Evolutionary conservation across 192 early-diverging fungal genomes (phyloP).

Genomic region (Umbelopsis sp.): DNA sequence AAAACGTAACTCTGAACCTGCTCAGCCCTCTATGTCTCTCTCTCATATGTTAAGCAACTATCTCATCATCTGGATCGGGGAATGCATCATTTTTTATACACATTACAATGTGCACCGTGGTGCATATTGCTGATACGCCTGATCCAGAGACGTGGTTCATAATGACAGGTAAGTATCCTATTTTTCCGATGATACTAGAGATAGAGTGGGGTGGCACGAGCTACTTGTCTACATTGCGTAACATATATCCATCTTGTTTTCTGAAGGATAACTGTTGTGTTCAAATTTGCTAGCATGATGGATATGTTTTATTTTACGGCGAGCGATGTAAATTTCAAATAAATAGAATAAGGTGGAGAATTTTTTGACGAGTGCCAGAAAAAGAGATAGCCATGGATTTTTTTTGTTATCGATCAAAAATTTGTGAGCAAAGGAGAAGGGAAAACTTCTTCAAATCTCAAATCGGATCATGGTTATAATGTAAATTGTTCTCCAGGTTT

Average conservation of each 20-base stretch:
- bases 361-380: background rate
- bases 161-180: too few species aligned
- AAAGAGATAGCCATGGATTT: too few species aligned
- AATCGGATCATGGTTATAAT: conserved; percentile 11
- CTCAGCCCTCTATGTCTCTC: background rate
- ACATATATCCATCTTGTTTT: too few species aligned
- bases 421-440: background rate
- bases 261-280: too few species aligned
- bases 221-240: background rate
- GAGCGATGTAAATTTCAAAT: too few species aligned
- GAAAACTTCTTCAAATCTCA: background rate
- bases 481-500: background rate
- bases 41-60: background rate
- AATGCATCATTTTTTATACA: too few species aligned
- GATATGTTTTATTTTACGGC: too few species aligned
- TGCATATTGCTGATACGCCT: too few species aligned
- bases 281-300: too few species aligned
- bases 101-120: too few species aligned
- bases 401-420: conserved; percentile 16
- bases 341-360: background rate
- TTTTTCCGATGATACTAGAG: background rate
- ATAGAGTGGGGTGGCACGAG: background rate
- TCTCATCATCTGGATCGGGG: background rate
- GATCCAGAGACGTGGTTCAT: too few species aligned
- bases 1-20: too few species aligned